phyloP scores from a whole-genome alignment of 345 rosid species.

The Diplotaxis tenuifolia region DNA sequence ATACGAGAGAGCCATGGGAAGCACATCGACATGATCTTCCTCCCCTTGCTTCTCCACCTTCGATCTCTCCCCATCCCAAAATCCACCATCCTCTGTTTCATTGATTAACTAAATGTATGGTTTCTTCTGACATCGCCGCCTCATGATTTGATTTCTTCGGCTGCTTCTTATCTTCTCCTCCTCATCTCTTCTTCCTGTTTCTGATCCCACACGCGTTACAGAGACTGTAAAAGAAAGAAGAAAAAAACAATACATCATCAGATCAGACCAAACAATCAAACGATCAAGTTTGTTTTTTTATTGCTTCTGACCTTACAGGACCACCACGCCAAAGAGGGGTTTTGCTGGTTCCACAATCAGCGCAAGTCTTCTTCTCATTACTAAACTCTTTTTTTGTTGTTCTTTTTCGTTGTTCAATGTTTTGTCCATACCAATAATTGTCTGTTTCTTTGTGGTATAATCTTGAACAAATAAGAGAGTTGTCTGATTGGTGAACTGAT shows the following conservation, averaged over 20 bases:
- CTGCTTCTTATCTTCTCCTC: too few species aligned
- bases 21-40: too few species aligned
- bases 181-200: too few species aligned
- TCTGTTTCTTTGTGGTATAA: constrained; percentile 9
- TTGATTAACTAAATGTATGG: too few species aligned
- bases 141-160: too few species aligned
- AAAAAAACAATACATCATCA: neutral
- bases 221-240: constrained; percentile 43
- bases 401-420: neutral
- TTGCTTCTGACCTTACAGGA: constrained; percentile 51
- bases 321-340: constrained; percentile 89
- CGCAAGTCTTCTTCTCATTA: constrained; percentile 42
- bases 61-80: too few species aligned
- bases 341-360: constrained; percentile 67
- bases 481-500: neutral
- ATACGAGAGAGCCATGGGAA: too few species aligned
- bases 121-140: too few species aligned
- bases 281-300: neutral
- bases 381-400: too few species aligned
- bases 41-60: too few species aligned
- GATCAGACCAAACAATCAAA: neutral
- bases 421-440: constrained; percentile 19
- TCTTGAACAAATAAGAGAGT: neutral
- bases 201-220: too few species aligned
- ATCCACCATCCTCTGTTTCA: too few species aligned